phyloP scores from a whole-genome alignment of 2,329 filamentous ascomycete species.

The Colletotrichum brevisporum region DNA sequence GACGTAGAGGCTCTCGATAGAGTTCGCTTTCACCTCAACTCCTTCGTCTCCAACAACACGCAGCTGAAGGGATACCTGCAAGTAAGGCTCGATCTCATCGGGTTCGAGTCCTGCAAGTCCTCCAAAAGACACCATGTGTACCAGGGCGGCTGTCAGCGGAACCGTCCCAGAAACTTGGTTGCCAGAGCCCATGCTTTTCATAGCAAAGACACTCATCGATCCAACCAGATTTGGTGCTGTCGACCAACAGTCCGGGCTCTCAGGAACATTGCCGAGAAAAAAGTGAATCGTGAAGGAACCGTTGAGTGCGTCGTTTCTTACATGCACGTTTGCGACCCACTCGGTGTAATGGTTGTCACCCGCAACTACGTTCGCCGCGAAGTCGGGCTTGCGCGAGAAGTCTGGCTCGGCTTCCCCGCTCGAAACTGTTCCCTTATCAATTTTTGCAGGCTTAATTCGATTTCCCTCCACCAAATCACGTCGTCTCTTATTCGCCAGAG shows the following conservation, averaged over 20 bases:
- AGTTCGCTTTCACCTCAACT: slow-evolving; percentile 43
- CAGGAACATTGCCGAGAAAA: slow-evolving; percentile 72
- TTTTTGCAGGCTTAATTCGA: slow-evolving; percentile 9
- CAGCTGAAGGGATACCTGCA: slow-evolving; percentile 55
- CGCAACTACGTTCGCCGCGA: slow-evolving; percentile 4
- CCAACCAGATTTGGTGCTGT: slow-evolving; percentile 71
- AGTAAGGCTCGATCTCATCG: slow-evolving; percentile 55
- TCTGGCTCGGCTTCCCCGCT: neutral
- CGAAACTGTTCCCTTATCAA: slow-evolving; percentile 39
- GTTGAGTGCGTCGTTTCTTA: slow-evolving; percentile 71
- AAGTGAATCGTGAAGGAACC: slow-evolving; percentile 75
- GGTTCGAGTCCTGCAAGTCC: slow-evolving; percentile 55
- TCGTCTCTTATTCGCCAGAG: slow-evolving; percentile 33
- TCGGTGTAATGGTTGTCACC: slow-evolving; percentile 64
- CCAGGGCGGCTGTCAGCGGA: slow-evolving; percentile 65
- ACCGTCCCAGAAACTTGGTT: slow-evolving; percentile 63
- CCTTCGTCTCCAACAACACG: slow-evolving; percentile 50
- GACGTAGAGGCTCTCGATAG: slow-evolving; percentile 53
- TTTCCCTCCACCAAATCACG: neutral
- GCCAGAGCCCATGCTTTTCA: slow-evolving; percentile 50
- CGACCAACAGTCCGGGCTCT: slow-evolving; percentile 64
- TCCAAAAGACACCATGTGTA: slow-evolving; percentile 56
- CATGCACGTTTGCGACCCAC: slow-evolving; percentile 78
- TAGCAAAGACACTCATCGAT: slow-evolving; percentile 70
- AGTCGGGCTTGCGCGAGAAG: slow-evolving; percentile 21